These are phyloP conservation scores for Trametes maxima DNA, from an alignment of 768 basidiomycete genomes.

Conservation along the genomic window DNA sequence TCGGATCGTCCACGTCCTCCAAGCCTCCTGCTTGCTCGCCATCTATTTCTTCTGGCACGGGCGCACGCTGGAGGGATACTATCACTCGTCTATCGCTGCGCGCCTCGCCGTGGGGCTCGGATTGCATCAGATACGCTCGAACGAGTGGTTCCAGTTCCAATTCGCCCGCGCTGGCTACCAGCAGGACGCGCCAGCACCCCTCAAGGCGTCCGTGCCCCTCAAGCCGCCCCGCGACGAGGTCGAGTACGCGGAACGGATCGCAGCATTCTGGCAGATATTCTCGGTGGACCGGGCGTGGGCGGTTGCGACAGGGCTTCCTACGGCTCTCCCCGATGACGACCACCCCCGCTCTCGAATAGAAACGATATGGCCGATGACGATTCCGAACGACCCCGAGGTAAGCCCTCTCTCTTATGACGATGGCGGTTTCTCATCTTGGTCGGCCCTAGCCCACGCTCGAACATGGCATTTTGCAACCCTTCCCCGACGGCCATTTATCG, in stretches of 20 bases:
- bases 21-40: constrained; percentile 61
- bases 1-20: constrained; percentile 58
- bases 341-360: constrained; percentile 49
- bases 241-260: constrained; percentile 50
- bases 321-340: constrained; percentile 54
- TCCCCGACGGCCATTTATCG: constrained; percentile 9
- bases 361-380: constrained; percentile 51
- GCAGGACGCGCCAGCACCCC: constrained; percentile 14
- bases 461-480: not conserved
- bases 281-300: constrained; percentile 65
- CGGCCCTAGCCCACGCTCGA: constrained; percentile 10
- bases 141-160: constrained; percentile 27
- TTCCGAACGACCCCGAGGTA: constrained; percentile 28
- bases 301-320: constrained; percentile 54
- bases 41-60: constrained; percentile 62
- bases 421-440: not conserved
- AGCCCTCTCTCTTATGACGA: not conserved
- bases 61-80: constrained; percentile 59
- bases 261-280: constrained; percentile 65
- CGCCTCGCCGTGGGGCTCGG: constrained; percentile 64
- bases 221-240: constrained; percentile 41
- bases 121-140: constrained; percentile 52
- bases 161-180: constrained; percentile 13
- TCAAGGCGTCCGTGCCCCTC: constrained; percentile 30
- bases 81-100: constrained; percentile 60